These are phyloP conservation scores for Trichoderma gracile DNA, from an alignment of 2,329 filamentous ascomycete genomes.

Conservation along the genomic window DNA sequence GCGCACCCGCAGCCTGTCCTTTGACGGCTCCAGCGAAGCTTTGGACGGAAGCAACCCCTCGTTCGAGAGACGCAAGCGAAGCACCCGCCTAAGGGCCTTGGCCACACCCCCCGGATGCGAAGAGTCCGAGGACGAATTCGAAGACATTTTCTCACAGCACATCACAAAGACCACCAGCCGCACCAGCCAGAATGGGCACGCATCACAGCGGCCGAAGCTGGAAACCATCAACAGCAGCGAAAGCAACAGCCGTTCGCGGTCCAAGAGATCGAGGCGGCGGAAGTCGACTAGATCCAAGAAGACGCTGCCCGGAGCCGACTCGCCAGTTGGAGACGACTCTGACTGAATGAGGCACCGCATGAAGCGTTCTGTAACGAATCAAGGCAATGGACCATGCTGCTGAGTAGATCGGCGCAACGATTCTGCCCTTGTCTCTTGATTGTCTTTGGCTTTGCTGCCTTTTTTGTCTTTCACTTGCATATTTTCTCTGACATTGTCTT, in stretches of 20 bases:
- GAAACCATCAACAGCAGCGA: constrained; percentile 51
- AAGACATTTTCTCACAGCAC: constrained; percentile 34
- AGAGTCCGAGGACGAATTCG: constrained; percentile 40
- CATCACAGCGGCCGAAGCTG: constrained; percentile 47
- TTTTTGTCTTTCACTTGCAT: constrained; percentile 22
- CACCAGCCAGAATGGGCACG: constrained; percentile 36
- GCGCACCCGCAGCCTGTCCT: constrained; percentile 43
- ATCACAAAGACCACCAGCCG: constrained; percentile 34
- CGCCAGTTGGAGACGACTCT: constrained; percentile 43
- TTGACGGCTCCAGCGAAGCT: constrained; percentile 42
- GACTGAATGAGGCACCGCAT: constrained; percentile 33
- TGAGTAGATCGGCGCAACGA: neutral
- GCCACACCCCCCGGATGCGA: constrained; percentile 36
- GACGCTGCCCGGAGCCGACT: constrained; percentile 36
- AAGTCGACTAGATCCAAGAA: constrained; percentile 36
- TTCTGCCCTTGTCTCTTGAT: neutral
- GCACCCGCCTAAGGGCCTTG: constrained; percentile 34
- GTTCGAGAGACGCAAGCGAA: constrained; percentile 34
- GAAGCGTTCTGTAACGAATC: constrained; percentile 11
- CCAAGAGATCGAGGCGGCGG: constrained; percentile 36
- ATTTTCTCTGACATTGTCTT: neutral
- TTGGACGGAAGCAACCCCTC: constrained; percentile 31
- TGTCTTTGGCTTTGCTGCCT: constrained; percentile 2
- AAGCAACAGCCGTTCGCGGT: constrained; percentile 32
- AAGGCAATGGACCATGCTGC: neutral